phyloP scores from a whole-genome alignment of 805 yeast species.

The Saccharomycopsis babjevae region DNA sequence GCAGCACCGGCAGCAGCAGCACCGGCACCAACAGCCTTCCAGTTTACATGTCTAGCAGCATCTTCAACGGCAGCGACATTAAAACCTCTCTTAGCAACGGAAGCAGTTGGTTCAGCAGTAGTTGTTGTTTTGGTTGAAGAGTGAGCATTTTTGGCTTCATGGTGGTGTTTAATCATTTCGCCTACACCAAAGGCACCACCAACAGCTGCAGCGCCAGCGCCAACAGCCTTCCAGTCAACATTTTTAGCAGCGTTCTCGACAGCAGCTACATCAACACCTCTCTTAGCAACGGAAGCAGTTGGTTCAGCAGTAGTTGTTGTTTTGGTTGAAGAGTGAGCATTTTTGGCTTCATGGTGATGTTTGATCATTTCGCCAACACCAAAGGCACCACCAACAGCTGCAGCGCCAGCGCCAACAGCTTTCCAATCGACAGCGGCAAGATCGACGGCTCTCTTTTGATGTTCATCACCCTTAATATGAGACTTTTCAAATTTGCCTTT shows the following conservation, averaged over 20 bases:
- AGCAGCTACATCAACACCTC: background rate
- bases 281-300: background rate
- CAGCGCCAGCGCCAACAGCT: constrained; percentile 1
- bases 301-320: background rate
- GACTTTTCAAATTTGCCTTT: background rate
- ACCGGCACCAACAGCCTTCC: background rate
- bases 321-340: background rate
- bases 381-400: background rate
- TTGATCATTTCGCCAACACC: background rate
- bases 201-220: background rate
- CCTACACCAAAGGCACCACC: background rate
- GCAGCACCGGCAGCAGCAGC: background rate
- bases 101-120: background rate
- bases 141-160: background rate
- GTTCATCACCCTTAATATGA: background rate
- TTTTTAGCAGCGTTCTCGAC: background rate
- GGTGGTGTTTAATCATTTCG: background rate
- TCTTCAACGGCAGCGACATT: background rate
- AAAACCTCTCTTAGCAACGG: background rate
- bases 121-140: background rate
- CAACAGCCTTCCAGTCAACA: background rate
- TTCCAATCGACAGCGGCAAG: background rate
- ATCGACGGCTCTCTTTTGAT: background rate
- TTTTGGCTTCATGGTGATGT: background rate
- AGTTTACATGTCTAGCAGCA: background rate